These are phyloP conservation scores for Aureobasidium uvarum DNA, from an alignment of 2,329 filamentous ascomycete species.

Conservation along the genomic window DNA sequence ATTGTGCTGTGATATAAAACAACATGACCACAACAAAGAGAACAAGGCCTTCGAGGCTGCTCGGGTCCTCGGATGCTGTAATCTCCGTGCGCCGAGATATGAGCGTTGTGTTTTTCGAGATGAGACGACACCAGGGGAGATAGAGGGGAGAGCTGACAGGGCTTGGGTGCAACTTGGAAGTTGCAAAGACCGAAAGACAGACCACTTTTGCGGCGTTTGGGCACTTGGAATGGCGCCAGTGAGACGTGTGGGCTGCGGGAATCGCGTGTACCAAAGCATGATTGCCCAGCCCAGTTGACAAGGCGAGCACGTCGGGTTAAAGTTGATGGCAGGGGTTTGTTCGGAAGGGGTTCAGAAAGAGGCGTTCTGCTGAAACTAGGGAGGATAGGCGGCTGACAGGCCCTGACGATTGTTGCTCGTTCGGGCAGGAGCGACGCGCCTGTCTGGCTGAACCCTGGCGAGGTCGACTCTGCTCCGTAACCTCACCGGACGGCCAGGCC, in stretches of 20 bases:
- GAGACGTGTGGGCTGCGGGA: neutral
- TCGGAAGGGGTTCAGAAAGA: conserved; percentile 6
- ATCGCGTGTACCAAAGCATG: conserved; percentile 19
- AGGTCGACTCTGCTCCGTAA: neutral
- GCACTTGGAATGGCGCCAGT: neutral
- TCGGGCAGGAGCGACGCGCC: neutral
- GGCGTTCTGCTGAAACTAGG: conserved; percentile 18
- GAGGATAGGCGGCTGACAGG: conserved; percentile 10
- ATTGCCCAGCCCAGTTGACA: neutral
- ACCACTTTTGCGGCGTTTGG: neutral
- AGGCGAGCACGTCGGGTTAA: conserved; percentile 13
- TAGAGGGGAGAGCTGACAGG: neutral
- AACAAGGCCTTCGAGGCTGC: neutral
- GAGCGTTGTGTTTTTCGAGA: conserved; percentile 17
- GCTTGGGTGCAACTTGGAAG: neutral
- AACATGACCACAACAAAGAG: neutral
- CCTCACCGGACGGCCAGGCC: conserved; percentile 6
- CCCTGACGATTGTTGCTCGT: conserved; percentile 15
- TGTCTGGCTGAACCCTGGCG: neutral
- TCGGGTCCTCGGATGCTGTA: conserved; percentile 7
- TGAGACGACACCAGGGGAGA: conserved; percentile 1
- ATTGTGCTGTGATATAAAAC: too few relatives aligned
- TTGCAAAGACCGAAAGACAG: neutral
- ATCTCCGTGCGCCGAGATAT: conserved; percentile 23
- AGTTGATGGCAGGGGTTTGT: conserved; percentile 20